Evolutionary conservation across 352 stramenopile species (phyloP), one percentile per base, ranked within the genome.

Genomic region (Globisporangium yorkense): DNA sequence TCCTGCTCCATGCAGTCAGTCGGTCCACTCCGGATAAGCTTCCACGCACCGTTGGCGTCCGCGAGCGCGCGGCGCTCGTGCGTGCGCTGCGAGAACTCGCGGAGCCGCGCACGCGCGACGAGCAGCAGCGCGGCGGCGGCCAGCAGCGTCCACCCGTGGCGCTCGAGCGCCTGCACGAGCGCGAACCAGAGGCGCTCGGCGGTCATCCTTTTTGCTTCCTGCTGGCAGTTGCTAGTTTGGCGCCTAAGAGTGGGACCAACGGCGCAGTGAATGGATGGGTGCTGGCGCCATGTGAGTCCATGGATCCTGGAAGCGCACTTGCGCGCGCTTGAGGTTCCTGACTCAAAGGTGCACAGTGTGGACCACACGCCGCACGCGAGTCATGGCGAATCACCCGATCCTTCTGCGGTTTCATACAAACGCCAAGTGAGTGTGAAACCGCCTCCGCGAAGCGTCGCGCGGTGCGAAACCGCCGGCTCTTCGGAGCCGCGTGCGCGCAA

Each of bases 111-210:
- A 7, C 65, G 60, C 5, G 44, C 51, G 29, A 75, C 33, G 53
- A 71, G 65, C 10, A 76, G 44, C 15, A 80, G 49, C 20, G 77
- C 49, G 7, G 61, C 37, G 0, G 50, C 49, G 45, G 59, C 50
- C 29, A 90, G 64, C 48, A 88, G 54, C 59, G 68, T 73, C 77
- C 76, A 88, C 31, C 77, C 80, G 54, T 88, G 63, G 2, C 57
- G 51, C 65, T 88, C 80, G 5, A 90, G 53, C 49, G 65, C 21
- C 33, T 45, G 43, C 35, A 72, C 61, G 51, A 68, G 45, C 21
- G 53, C 37, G 51, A 58, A 16, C 75, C 73, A 83, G 33, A 63
- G 57, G 20, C 24, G 51, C 24, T 52, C 43, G 21, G 47, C 27
- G 57, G 58, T 41, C 57, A 63, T 63, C 12, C 10, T 44, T 15